A percentile compares a stretch with the other conserved stretches of the same genome.
These are phyloP conservation scores for Chrysanthemum lavandulifolium DNA, from an alignment of 129 eudicot genomes.

Conservation along the genomic window DNA sequence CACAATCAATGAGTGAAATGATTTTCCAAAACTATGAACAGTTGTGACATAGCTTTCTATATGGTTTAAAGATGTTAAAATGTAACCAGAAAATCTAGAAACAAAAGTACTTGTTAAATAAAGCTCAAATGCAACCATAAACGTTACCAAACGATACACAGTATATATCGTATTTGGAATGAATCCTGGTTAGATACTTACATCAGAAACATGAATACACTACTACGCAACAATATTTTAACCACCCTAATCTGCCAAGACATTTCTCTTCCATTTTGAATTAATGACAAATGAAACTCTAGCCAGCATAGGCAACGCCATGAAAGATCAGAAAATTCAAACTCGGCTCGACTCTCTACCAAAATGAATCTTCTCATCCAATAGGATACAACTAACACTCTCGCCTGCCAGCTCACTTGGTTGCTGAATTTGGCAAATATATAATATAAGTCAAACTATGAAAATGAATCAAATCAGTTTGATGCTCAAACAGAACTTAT, in stretches of 20 bases:
- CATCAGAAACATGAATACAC: neutral
- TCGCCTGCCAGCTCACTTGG: conserved; percentile 96
- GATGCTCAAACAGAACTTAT: neutral
- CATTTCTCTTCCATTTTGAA: conserved; percentile 18
- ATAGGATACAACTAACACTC: conserved; percentile 64
- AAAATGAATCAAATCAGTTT: neutral
- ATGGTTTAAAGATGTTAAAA: too few species aligned
- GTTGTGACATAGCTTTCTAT: too few species aligned
- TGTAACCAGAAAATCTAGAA: too few species aligned
- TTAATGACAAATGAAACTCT: neutral
- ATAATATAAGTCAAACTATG: neutral
- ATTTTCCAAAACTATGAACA: too few species aligned
- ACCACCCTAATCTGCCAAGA: neutral
- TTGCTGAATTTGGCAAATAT: conserved; percentile 47
- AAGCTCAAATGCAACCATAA: neutral
- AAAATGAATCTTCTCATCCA: conserved; percentile 75
- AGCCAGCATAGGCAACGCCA: neutral
- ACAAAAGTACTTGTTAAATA: too few species aligned
- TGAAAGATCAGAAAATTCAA: conserved; percentile 20
- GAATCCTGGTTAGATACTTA: neutral
- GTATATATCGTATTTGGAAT: neutral
- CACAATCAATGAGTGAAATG: too few species aligned
- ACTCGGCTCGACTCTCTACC: conserved; percentile 95
- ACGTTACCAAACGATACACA: neutral
- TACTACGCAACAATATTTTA: neutral